These are phyloP conservation scores for Beauveria australis DNA, from an alignment of 2,329 filamentous ascomycete species.

Conservation along the genomic window DNA sequence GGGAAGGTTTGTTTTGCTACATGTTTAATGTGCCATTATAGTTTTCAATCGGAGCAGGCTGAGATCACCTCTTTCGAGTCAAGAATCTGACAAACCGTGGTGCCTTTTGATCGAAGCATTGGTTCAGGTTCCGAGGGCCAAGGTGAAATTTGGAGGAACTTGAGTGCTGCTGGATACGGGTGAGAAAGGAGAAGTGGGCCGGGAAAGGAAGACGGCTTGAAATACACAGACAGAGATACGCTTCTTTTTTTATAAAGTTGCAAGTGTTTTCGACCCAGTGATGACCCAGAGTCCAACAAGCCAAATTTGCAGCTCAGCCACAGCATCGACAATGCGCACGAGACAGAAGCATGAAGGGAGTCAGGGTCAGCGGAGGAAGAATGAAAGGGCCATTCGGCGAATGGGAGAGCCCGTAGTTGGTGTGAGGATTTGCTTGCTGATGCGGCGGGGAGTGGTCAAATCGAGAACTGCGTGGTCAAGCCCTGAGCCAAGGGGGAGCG, in stretches of 20 bases:
- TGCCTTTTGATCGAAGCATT: neutral
- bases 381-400: neutral
- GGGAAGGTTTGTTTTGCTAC: slow-evolving; percentile 3
- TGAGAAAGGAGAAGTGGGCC: neutral
- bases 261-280: slow-evolving; percentile 29
- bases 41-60: slow-evolving; percentile 48
- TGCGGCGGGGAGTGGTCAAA: neutral
- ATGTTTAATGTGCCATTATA: slow-evolving; percentile 28
- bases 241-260: slow-evolving; percentile 5
- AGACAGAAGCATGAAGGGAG: slow-evolving; percentile 2
- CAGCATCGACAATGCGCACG: slow-evolving; percentile 13
- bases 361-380: neutral
- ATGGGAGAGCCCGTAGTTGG: neutral
- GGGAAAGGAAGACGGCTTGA: neutral
- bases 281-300: slow-evolving; percentile 47
- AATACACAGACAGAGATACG: slow-evolving; percentile 12
- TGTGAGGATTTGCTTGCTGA: neutral
- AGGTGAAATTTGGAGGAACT: neutral
- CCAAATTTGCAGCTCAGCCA: slow-evolving; percentile 49
- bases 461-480: neutral
- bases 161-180: neutral
- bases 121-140: neutral
- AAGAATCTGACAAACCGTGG: neutral
- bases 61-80: slow-evolving; percentile 10
- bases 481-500: neutral